phyloP scores from a whole-genome alignment of 176 grass and related monocot genomes.

The Musa itinerans region DNA sequence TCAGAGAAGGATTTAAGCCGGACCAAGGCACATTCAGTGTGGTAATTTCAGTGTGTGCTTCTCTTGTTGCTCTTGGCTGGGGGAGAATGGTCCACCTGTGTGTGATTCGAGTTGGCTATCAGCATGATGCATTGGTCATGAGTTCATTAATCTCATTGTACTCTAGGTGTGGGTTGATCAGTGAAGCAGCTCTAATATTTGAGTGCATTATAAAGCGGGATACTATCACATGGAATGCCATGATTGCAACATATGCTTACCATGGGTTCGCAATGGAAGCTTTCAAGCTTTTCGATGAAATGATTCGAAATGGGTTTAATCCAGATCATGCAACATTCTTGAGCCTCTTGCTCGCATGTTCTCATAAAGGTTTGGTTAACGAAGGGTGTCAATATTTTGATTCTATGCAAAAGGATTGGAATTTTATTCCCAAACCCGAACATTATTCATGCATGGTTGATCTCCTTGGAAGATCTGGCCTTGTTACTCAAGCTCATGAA shows the following conservation, averaged over 20 bases:
- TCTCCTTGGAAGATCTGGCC: constrained; percentile 58
- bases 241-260: constrained; percentile 66
- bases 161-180: constrained; percentile 56
- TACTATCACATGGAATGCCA: constrained; percentile 71
- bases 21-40: constrained; percentile 51
- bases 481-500: constrained; percentile 48
- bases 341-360: constrained; percentile 54
- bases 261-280: constrained; percentile 57
- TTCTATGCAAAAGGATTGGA: constrained; percentile 58
- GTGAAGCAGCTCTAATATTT: constrained; percentile 48
- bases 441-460: constrained; percentile 83
- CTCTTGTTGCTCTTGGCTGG: constrained; percentile 46
- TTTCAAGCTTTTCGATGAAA: constrained; percentile 41
- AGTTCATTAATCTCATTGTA: constrained; percentile 72
- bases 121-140: constrained; percentile 61
- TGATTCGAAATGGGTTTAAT: constrained; percentile 39
- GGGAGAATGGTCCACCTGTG: constrained; percentile 57
- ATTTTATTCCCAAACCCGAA: constrained; percentile 51
- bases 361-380: constrained; percentile 60
- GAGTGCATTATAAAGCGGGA: constrained; percentile 37
- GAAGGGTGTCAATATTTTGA: constrained; percentile 55
- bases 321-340: constrained; percentile 63
- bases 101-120: constrained; percentile 46
- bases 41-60: constrained; percentile 54
- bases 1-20: constrained; percentile 45